Percentiles rank a stretch among this genome's conserved stretches.
Conservation (phyloP, 441 rosid genomes). For the Brassica balearica region DNA sequence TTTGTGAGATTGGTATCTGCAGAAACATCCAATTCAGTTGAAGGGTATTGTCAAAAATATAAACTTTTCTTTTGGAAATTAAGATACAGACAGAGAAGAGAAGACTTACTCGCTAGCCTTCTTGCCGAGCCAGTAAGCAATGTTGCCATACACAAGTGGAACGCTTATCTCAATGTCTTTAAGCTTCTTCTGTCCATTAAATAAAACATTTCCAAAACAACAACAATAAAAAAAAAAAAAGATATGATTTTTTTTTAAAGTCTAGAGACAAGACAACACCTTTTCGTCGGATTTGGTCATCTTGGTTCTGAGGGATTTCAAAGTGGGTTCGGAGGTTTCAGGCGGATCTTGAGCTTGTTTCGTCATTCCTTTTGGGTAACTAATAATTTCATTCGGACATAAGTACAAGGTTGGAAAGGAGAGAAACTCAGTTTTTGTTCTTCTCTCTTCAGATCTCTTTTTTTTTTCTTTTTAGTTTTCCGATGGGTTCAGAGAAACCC, state of each 20-base stretch:
- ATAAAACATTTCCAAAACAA: not conserved
- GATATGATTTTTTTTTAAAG: not conserved
- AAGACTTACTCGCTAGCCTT: constrained; percentile 64
- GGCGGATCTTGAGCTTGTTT: constrained; percentile 58
- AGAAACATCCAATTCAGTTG: not conserved
- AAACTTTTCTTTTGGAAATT: not conserved
- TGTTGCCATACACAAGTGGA: constrained; percentile 63
- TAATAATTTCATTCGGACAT: constrained; percentile 8
- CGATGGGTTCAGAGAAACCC: constrained; percentile 3
- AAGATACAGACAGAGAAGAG: not conserved
- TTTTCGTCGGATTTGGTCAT: constrained; percentile 70
- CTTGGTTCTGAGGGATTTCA: constrained; percentile 54
- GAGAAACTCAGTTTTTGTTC: not conserved
- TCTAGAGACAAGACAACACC: not conserved
- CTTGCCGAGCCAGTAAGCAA: constrained; percentile 67
- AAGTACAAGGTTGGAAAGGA: not conserved
- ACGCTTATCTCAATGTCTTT: constrained; percentile 62
- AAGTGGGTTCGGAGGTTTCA: constrained; percentile 49
- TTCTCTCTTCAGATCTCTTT: not conserved
- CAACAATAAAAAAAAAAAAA: not conserved
- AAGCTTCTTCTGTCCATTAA: constrained; percentile 55
- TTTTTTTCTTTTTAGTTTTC: not conserved
- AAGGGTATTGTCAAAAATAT: constrained; percentile 9
- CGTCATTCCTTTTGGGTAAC: constrained; percentile 2
- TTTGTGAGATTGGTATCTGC: constrained; percentile 64